Evolutionary conservation across 2,329 filamentous ascomycete species (phyloP).

Genomic region (Monilinia aucupariae): DNA sequence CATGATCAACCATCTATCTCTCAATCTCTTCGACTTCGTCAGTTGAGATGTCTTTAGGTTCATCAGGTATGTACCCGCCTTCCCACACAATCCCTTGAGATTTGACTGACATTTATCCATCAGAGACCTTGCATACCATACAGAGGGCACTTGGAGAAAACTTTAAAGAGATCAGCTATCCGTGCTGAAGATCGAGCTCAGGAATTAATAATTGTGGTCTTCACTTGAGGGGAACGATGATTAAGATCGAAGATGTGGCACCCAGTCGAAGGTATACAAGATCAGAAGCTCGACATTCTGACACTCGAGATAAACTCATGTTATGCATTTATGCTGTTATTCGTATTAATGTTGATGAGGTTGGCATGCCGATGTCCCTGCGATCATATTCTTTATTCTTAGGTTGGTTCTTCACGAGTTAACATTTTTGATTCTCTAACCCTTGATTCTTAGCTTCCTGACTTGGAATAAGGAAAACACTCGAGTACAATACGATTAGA

Average conservation of each 20-base stretch:
- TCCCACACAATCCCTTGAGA: neutral
- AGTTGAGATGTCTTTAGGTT: neutral
- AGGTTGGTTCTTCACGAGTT: too few species aligned
- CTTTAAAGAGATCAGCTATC: too few species aligned
- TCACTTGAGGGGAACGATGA: neutral
- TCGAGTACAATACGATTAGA: too few species aligned
- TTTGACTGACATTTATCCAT: neutral
- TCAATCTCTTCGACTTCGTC: neutral
- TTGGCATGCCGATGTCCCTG: neutral
- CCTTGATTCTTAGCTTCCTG: too few species aligned
- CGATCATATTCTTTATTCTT: too few species aligned
- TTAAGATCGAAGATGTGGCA: neutral
- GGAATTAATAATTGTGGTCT: neutral
- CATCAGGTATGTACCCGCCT: neutral
- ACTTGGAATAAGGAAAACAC: too few species aligned
- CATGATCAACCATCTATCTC: neutral
- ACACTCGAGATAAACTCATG: neutral
- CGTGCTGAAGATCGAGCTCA: too few species aligned
- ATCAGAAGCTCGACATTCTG: neutral
- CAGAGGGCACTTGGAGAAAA: too few species aligned
- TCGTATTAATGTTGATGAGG: neutral
- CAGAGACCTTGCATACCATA: too few species aligned
- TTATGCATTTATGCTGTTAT: too few species aligned
- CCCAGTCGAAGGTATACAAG: neutral
- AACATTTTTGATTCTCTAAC: too few species aligned